phyloP scores from a whole-genome alignment of 2,329 filamentous ascomycete species.

The Trichoderma sp. region DNA sequence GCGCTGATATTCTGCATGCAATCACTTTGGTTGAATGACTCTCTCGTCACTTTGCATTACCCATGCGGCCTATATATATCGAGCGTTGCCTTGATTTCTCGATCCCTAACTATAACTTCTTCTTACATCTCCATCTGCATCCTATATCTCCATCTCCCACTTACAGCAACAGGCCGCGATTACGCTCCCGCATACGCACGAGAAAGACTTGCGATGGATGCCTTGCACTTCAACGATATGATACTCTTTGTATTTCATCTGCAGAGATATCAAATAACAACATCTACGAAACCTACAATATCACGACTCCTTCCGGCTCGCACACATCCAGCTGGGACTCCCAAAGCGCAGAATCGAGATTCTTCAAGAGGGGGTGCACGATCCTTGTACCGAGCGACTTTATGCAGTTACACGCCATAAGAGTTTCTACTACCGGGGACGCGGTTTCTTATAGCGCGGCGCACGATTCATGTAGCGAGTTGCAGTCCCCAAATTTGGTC shows the following conservation, averaged over 20 bases:
- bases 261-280: background rate
- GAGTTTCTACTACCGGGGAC: background rate
- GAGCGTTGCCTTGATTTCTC: background rate
- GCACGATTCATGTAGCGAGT: background rate
- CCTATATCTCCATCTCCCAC: background rate
- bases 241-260: background rate
- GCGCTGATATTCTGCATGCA: background rate
- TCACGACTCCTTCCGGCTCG: background rate
- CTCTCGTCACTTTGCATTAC: background rate
- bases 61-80: background rate
- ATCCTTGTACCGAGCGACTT: background rate
- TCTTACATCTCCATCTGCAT: background rate
- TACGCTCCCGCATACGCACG: background rate
- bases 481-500: background rate
- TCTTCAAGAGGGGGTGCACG: background rate
- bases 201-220: background rate
- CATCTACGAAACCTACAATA: background rate
- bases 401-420: background rate
- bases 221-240: background rate
- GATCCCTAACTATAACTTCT: background rate
- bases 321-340: too few relatives aligned
- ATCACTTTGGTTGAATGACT: background rate
- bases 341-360: background rate
- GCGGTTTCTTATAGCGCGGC: background rate
- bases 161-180: background rate